These are phyloP conservation scores for Trichoderma atrobrunneum DNA, from an alignment of 2,329 filamentous ascomycete species.

Conservation along the genomic window DNA sequence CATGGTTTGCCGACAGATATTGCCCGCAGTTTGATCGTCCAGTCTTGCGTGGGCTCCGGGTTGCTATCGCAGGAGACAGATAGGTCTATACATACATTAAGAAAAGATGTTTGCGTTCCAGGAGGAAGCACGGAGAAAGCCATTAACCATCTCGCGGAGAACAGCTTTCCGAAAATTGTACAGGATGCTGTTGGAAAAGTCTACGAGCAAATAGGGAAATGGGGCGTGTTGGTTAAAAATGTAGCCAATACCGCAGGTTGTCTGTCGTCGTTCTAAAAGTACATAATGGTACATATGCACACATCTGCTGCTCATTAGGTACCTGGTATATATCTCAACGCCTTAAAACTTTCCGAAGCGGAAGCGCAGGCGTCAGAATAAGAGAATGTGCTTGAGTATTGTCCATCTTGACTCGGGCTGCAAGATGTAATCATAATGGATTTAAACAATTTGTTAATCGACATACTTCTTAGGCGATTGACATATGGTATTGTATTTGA, in stretches of 20 bases:
- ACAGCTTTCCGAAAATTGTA: not conserved
- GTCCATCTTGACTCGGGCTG: not conserved
- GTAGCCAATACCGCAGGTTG: not conserved
- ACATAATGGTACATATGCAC: not conserved
- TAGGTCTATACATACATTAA: not conserved
- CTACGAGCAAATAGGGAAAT: slow-evolving; percentile 8
- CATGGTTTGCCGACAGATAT: not conserved
- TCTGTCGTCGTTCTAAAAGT: not conserved
- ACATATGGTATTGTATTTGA: not conserved
- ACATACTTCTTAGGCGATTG: not conserved
- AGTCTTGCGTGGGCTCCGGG: slow-evolving; percentile 10
- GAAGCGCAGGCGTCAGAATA: not conserved
- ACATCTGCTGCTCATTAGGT: not conserved
- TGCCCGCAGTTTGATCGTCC: not conserved
- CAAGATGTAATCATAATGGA: not conserved
- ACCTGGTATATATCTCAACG: not conserved
- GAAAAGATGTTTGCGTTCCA: slow-evolving; percentile 5
- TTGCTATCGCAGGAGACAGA: not conserved
- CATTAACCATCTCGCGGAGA: not conserved
- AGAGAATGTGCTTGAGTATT: not conserved
- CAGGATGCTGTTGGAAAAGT: slow-evolving; percentile 1
- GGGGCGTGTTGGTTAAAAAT: not conserved
- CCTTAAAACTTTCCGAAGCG: no score
- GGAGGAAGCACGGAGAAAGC: slow-evolving; percentile 9
- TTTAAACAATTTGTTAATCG: not conserved